Evolutionary conservation across 306 rosid genomes (phyloP).

Genomic region (Gynostemma pentaphyllum): DNA sequence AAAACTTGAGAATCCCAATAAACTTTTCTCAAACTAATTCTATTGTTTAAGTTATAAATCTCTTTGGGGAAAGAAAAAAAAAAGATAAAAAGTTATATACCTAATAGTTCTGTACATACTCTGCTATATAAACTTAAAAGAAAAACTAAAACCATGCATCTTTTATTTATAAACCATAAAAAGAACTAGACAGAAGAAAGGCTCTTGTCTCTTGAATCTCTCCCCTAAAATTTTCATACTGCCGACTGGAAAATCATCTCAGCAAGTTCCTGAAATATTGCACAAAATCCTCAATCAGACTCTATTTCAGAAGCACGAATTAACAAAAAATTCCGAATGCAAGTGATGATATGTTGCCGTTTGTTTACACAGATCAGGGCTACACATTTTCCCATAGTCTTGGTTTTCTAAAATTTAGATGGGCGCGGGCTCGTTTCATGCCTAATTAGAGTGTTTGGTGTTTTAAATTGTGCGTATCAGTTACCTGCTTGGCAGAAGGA

Average conservation of each 20-base stretch:
- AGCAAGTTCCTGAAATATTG: constrained; percentile 78
- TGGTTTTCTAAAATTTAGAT: no score
- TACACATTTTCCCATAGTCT: no score
- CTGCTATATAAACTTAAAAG: neutral
- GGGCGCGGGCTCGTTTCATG: no score
- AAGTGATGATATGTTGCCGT: no score
- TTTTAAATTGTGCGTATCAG: neutral
- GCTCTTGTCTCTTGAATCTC: constrained; percentile 15
- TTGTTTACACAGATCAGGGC: no score
- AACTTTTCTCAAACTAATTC: no score
- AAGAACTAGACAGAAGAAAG: neutral
- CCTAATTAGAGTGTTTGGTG: neutral
- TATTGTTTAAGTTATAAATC: no score
- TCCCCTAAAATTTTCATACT: no score
- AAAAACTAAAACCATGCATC: neutral
- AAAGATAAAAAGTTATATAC: no score
- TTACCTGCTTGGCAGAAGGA: constrained; percentile 94
- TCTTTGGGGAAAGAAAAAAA: no score
- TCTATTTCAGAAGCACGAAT: neutral
- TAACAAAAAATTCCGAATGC: neutral
- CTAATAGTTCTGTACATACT: neutral
- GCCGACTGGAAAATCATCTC: constrained; percentile 83
- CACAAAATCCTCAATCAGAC: neutral
- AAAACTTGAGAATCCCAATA: no score
- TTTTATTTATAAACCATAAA: neutral